Evolutionary conservation across 495 filamentous ascomycete genomes (phyloP).

Genomic region (Venustampulla echinocandica): DNA sequence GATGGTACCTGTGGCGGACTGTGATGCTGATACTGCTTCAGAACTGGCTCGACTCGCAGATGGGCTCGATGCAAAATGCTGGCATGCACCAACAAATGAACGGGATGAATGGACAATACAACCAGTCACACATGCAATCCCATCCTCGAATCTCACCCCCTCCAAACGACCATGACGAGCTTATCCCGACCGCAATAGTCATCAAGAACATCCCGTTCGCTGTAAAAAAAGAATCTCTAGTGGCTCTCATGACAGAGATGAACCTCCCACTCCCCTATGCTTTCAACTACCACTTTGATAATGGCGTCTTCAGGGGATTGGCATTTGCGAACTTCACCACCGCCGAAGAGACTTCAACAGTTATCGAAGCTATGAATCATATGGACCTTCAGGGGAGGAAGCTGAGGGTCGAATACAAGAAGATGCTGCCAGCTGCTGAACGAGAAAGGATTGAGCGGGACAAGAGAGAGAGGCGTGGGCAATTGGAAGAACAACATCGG

Average conservation of each 20-base stretch:
- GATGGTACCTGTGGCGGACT: neutral
- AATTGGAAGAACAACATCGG: conserved; percentile 93
- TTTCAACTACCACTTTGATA: conserved; percentile 99
- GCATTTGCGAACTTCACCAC: conserved; percentile 99
- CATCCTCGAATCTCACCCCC: conserved; percentile 23
- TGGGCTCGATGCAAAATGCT: conserved; percentile 16
- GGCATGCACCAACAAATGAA: conserved; percentile 3
- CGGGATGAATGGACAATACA: conserved; percentile 20
- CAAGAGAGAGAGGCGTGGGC: conserved; percentile 92
- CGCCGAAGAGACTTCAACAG: conserved; percentile 79
- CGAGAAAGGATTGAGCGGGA: conserved; percentile 94
- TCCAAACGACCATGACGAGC: conserved; percentile 54
- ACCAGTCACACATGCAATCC: conserved; percentile 13
- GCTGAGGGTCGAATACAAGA: conserved; percentile 95
- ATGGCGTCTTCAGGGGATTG: conserved; percentile 90
- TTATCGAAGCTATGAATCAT: conserved; percentile 88
- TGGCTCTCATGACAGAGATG: conserved; percentile 85
- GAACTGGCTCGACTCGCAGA: conserved; percentile 38
- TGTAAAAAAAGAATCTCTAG: conserved; percentile 92
- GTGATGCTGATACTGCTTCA: conserved; percentile 15
- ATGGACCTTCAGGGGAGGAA: conserved; percentile 92
- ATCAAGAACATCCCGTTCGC: conserved; percentile 99
- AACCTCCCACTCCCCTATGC: conserved; percentile 89
- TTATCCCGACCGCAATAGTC: conserved; percentile 96
- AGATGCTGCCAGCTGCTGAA: conserved; percentile 93